These are phyloP conservation scores for Peronospora destructor DNA, from an alignment of 352 stramenopile genomes.

Conservation along the genomic window DNA sequence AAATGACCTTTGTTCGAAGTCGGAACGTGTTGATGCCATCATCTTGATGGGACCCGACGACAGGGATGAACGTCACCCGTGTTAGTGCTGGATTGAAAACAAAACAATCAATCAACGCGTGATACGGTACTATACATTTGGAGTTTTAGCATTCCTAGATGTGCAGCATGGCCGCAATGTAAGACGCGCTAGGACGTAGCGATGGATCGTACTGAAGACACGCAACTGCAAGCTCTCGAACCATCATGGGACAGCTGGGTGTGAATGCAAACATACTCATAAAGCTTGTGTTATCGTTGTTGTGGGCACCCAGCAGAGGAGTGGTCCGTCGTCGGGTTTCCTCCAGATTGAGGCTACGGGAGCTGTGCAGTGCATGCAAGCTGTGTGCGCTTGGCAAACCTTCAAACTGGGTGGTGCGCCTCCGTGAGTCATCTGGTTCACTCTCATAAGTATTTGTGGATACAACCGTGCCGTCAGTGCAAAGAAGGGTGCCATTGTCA, in stretches of 20 bases:
- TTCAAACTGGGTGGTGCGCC: slow-evolving; percentile 31
- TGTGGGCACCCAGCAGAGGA: slow-evolving; percentile 16
- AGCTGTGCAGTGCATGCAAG: slow-evolving; percentile 16
- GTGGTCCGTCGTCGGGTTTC: slow-evolving; percentile 31
- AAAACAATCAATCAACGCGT: neutral
- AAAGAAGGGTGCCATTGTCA: slow-evolving; percentile 30
- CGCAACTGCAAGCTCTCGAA: slow-evolving; percentile 49
- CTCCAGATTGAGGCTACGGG: slow-evolving; percentile 21
- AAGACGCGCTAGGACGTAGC: slow-evolving; percentile 59
- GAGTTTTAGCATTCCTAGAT: slow-evolving; percentile 18
- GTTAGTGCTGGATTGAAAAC: neutral
- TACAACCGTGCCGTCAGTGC: slow-evolving; percentile 24
- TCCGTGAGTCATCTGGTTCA: slow-evolving; percentile 17
- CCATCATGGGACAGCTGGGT: slow-evolving; percentile 45
- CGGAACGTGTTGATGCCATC: neutral
- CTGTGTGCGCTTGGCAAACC: slow-evolving; percentile 17
- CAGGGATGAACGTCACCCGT: slow-evolving; percentile 8
- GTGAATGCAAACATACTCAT: slow-evolving; percentile 66
- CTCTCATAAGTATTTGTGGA: slow-evolving; percentile 17
- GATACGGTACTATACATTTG: slow-evolving; percentile 26
- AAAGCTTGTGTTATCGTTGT: slow-evolving; percentile 35
- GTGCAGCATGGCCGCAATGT: slow-evolving; percentile 70
- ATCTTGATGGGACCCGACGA: slow-evolving; percentile 14
- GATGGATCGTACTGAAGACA: slow-evolving; percentile 70
- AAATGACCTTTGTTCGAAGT: slow-evolving; percentile 1